Evolutionary conservation across 805 yeast species (phyloP), one percentile per base, ranked within the genome.

Genomic region (Martiniozyma abietophila): DNA sequence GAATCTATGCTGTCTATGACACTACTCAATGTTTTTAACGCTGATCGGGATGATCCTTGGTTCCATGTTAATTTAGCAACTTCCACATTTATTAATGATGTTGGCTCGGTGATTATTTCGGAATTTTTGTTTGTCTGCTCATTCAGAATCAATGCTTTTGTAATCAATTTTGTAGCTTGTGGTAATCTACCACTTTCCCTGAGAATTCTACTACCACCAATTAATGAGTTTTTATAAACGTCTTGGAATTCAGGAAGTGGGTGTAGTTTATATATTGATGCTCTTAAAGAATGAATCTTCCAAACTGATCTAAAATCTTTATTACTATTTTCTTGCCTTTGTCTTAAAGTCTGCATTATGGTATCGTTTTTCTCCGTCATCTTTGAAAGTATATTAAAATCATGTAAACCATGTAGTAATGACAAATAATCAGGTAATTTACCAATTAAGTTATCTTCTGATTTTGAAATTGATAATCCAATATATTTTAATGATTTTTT

Each of bases 21-120:
- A 11, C 67, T 64, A 7, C 67, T 67, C 24, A 83, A 59, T 6
- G 74, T 63, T 33, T 80, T 76, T 28, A 89, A 65, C 0, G 97
- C 97, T 45, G 85, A 79, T 17, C 86, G 71, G 40, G 74, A 83
- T 42, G 85, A 94, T 1, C 94, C 95, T 50, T 82, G 84, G 4
- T 76, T 79, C 96, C 97, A 89, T 25, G 85, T 56, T 7, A 92
- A 64, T 38, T 81, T 76, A 0, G 96, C 79, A 53, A 80, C 79
- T 51, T 86, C 95, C 25, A 80, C 56, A 39, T 77, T 79, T 6
- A 81, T 77, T 4, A 42, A 27, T 7, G 36, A 16, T n/a, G 37
- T 25, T 29, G 29, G 29, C 20, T 34, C 37, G 3, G 34, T 39
- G 7, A 40, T 30, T 4, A 35, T 26, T 30, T 33, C 30, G 0